phyloP scores from a whole-genome alignment of 2,329 filamentous ascomycete species.

The Fusarium sp. region DNA sequence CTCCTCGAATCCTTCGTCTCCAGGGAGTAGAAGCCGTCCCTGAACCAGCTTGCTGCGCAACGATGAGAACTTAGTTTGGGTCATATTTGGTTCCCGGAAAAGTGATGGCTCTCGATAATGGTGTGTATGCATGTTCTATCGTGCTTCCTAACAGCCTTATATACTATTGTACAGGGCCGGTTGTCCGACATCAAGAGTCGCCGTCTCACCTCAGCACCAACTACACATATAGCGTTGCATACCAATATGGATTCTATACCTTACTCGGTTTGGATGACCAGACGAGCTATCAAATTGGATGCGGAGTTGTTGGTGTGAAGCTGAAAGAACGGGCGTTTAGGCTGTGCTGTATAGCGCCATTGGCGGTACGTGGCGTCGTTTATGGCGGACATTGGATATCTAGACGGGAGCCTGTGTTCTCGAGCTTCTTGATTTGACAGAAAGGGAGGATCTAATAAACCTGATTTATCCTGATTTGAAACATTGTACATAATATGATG shows the following conservation, averaged over 20 bases:
- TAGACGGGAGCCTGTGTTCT: neutral
- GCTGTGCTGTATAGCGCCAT: neutral
- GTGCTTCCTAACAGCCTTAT: neutral
- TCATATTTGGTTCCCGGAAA: constrained; percentile 15
- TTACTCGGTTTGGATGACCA: neutral
- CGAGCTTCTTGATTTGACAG: neutral
- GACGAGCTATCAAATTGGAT: neutral
- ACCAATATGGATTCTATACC: neutral
- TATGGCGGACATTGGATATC: neutral
- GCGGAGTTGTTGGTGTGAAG: neutral
- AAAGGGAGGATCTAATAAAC: neutral
- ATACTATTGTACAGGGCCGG: neutral
- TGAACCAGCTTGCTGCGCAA: constrained; percentile 32
- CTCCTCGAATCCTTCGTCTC: constrained; percentile 47
- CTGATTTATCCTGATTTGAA: neutral
- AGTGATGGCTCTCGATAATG: neutral
- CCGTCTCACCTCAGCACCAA: constrained; percentile 3
- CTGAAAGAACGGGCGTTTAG: neutral
- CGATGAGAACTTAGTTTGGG: constrained; percentile 23
- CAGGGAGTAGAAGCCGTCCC: constrained; percentile 47
- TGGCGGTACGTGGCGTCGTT: neutral
- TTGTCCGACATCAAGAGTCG: neutral
- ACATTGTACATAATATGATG: neutral
- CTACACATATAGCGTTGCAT: neutral
- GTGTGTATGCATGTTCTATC: neutral